A percentile compares a stretch with the other conserved stretches of the same genome.
Evolutionary conservation across 768 basidiomycete species (phyloP).

Genomic region (Leccinum olivaceopallidum): DNA sequence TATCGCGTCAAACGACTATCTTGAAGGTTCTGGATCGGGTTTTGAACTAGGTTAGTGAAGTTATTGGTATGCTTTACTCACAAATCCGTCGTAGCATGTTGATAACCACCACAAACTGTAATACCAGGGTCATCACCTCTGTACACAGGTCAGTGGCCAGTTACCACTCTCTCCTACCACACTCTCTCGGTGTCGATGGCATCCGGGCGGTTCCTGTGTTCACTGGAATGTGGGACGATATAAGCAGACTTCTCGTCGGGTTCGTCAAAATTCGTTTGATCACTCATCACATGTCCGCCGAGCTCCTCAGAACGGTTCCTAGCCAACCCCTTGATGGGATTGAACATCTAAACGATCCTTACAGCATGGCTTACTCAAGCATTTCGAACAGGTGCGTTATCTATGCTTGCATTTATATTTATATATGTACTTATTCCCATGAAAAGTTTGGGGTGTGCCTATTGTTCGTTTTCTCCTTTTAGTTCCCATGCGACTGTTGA

Average conservation of each 20-base stretch:
- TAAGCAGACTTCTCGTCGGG: background rate
- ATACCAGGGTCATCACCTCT: background rate
- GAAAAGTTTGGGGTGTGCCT: too few relatives aligned
- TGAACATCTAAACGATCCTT: background rate
- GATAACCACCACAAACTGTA: background rate
- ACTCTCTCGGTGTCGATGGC: background rate
- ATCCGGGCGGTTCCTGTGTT: background rate
- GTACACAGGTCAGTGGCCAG: background rate
- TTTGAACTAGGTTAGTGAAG: too few relatives aligned
- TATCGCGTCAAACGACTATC: background rate
- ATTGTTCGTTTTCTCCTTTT: background rate
- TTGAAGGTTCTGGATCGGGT: too few relatives aligned
- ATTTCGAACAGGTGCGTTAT: background rate
- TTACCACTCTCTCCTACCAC: background rate
- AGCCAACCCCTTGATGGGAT: background rate
- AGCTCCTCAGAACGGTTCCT: too few relatives aligned
- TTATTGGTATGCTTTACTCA: background rate
- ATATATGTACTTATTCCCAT: background rate
- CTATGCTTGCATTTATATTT: background rate
- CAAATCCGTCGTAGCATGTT: background rate
- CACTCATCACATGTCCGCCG: background rate
- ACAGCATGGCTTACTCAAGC: background rate
- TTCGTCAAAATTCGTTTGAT: background rate
- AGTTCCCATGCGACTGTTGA: constrained; percentile 3
- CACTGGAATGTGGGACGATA: constrained; percentile 1